phyloP scores from a whole-genome alignment of 176 grass and related monocot species.

The Triticum dicoccoides region DNA sequence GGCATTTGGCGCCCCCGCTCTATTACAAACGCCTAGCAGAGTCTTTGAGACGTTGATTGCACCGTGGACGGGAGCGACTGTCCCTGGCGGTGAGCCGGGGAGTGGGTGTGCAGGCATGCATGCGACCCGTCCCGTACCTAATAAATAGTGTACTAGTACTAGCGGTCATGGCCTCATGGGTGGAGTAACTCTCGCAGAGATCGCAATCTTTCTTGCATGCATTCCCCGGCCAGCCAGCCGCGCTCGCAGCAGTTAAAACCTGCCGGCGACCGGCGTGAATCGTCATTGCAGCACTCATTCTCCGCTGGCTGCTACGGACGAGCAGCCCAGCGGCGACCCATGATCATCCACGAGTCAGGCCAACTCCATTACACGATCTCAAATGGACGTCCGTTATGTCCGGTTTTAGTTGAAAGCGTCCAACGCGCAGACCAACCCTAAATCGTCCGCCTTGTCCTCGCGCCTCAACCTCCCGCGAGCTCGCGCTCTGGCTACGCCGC shows the following conservation, averaged over 20 bases:
- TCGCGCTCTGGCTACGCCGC: no score
- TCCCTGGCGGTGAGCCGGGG: neutral
- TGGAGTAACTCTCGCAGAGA: neutral
- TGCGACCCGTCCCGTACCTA: neutral
- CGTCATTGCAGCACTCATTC: slow-evolving; percentile 1
- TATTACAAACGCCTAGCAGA: neutral
- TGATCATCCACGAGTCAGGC: neutral
- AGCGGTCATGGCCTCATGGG: neutral
- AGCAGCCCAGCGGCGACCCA: neutral
- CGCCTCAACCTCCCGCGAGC: no score
- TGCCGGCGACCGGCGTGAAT: neutral
- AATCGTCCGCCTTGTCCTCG: no score
- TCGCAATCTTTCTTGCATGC: neutral
- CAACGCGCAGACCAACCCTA: no score
- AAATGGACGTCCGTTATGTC: no score
- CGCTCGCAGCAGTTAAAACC: slow-evolving; percentile 6
- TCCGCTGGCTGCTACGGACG: neutral
- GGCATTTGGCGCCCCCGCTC: neutral
- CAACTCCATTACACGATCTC: no score
- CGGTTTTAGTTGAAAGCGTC: no score
- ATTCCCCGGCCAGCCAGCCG: neutral
- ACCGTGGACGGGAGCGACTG: neutral
- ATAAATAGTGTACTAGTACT: neutral
- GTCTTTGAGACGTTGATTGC: neutral
- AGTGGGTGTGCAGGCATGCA: neutral